Evolutionary conservation across 768 basidiomycete genomes (phyloP), one percentile per base, ranked within the genome.

Genomic region (Boletus speciosus): DNA sequence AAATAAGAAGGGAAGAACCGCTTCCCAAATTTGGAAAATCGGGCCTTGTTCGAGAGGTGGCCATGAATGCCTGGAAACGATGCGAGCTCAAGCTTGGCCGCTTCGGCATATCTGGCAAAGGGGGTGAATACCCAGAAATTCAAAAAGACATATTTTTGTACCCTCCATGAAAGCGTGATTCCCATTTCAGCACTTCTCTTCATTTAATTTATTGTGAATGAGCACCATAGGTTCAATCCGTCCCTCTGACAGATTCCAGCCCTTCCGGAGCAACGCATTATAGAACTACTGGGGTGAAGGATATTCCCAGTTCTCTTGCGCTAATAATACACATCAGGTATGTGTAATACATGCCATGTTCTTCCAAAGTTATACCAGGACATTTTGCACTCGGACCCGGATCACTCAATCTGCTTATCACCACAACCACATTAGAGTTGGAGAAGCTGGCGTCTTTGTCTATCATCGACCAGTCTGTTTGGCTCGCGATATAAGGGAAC

Each of bases 101-200:
- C 57, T 35, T 59, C 57, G 2, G 46, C 10, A 5, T 53, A 47
- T 19, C 57, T 59, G 34, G n/a, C 14, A 1, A 25, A 10, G 14
- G 5, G 2, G 8, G 10, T 58, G 29, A 52, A 16, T 19, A 47
- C 23, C 19, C 11, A 31, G 2, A 16, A 7, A 11, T 23, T 1
- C 10, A 42, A n/a, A 48, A 4, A 31, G 4, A 40, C 15, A 4
- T 19, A n/a, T n/a, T 6, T 47, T 25, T 50, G 8, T 48, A 58
- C 50, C 57, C 50, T 54, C 57, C 57, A 21, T 58, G 58, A 12
- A 59, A 59, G 38, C 43, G 58, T 6, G 57, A 59, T 31, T 59
- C 57, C 51, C 51, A 59, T 36, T 5, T 50, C n/a, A 59, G 11
- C n/a, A 54, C 57, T 27, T 45, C 46, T 59, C 58, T 19, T 59